Percentiles rank a stretch among this genome's conserved stretches.
Conservation (phyloP, 2,329 filamentous ascomycete genomes). For the Colletotrichum caudatum region DNA sequence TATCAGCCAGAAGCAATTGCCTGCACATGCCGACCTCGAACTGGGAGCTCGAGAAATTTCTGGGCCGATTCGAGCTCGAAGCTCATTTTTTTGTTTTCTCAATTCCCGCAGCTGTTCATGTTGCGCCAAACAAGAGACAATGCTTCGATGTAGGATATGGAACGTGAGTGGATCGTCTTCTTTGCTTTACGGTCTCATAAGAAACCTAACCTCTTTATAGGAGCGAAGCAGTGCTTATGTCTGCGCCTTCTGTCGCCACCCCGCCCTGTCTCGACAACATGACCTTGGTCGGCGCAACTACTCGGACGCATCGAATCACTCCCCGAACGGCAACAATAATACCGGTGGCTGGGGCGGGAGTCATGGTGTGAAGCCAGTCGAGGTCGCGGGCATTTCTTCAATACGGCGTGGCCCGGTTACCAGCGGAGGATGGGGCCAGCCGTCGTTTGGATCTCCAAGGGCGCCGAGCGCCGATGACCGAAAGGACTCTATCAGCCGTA, state of each 20-base stretch:
- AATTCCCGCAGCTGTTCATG: slow-evolving; percentile 28
- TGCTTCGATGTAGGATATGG: slow-evolving; percentile 58
- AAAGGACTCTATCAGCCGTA: not conserved
- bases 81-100: slow-evolving; percentile 5
- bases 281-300: slow-evolving; percentile 34
- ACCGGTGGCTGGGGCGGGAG: slow-evolving; percentile 6
- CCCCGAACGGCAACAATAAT: not conserved
- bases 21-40: slow-evolving; percentile 11
- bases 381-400: not conserved
- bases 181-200: not conserved
- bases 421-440: slow-evolving; percentile 32
- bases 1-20: not conserved
- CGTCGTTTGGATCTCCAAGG: slow-evolving; percentile 16
- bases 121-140: slow-evolving; percentile 44
- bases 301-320: slow-evolving; percentile 25
- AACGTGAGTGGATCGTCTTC: slow-evolving; percentile 49
- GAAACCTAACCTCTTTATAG: slow-evolving; percentile 43
- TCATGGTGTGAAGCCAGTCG: not conserved
- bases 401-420: slow-evolving; percentile 13
- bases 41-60: slow-evolving; percentile 31
- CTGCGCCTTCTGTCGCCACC: slow-evolving; percentile 55
- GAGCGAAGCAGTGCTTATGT: slow-evolving; percentile 55
- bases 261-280: slow-evolving; percentile 27
- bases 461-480: slow-evolving; percentile 1
- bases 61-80: slow-evolving; percentile 10